These are phyloP conservation scores for Hirsutella rhossiliensis DNA, from an alignment of 2,329 filamentous ascomycete species.

Conservation along the genomic window DNA sequence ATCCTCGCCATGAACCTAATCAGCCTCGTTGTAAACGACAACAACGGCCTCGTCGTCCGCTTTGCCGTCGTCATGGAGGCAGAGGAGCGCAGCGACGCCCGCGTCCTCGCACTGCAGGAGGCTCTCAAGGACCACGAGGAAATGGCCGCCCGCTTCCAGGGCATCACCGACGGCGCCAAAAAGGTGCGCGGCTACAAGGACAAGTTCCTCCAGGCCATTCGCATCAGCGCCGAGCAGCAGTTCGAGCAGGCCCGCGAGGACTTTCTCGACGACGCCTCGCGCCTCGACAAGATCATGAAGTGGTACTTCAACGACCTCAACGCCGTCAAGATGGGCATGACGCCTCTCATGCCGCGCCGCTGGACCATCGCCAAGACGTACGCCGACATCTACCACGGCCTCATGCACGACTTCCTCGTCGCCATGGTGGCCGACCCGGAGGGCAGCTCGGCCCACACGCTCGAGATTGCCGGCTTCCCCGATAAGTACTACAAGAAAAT, in stretches of 20 bases:
- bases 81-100: conserved; percentile 92
- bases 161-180: conserved; percentile 86
- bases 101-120: conserved; percentile 82
- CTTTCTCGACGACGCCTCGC: conserved; percentile 73
- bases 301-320: conserved; percentile 99
- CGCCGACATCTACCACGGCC: conserved; percentile 76
- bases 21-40: conserved; percentile 72
- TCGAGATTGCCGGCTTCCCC: conserved; percentile 89
- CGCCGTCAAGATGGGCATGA: conserved; percentile 87
- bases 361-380: conserved; percentile 94
- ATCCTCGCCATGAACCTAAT: conserved; percentile 84
- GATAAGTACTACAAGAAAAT: conserved; percentile 96
- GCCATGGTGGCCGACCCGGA: conserved; percentile 73
- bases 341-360: conserved; percentile 81
- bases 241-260: conserved; percentile 60
- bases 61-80: conserved; percentile 87
- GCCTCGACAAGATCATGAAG: conserved; percentile 75
- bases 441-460: conserved; percentile 73
- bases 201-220: conserved; percentile 77
- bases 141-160: conserved; percentile 85
- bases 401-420: conserved; percentile 92
- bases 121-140: conserved; percentile 94
- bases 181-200: conserved; percentile 93
- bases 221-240: conserved; percentile 58
- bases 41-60: conserved; percentile 79